phyloP scores from a whole-genome alignment of 345 rosid species.

The Ceriops tagal region DNA sequence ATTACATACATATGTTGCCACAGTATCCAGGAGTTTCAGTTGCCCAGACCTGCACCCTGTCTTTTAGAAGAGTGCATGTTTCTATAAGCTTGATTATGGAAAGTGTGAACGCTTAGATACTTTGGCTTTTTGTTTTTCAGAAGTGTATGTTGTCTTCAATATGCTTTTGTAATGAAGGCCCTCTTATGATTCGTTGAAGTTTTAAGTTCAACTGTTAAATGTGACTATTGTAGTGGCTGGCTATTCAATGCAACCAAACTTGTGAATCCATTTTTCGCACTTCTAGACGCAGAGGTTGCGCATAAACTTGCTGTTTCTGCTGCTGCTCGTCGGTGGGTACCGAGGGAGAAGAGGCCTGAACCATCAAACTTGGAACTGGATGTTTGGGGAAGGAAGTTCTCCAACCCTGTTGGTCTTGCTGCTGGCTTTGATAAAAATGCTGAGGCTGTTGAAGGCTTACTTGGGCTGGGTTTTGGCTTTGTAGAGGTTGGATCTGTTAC shows the following conservation, averaged over 20 bases:
- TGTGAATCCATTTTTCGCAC: slow-evolving; percentile 93
- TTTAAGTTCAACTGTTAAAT: neutral
- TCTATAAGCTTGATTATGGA: neutral
- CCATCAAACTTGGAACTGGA: slow-evolving; percentile 67
- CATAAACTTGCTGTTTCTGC: slow-evolving; percentile 87
- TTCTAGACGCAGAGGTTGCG: slow-evolving; percentile 88
- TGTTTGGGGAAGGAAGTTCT: slow-evolving; percentile 96
- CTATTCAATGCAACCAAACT: slow-evolving; percentile 84
- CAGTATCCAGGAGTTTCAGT: too few species aligned
- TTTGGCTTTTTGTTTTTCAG: neutral
- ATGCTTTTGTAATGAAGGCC: neutral
- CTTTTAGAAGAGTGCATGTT: too few species aligned
- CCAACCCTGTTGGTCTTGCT: slow-evolving; percentile 94
- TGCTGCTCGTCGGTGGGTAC: slow-evolving; percentile 96
- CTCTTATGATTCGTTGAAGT: neutral
- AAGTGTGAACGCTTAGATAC: neutral
- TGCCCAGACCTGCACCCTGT: too few species aligned
- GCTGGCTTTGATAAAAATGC: slow-evolving; percentile 99
- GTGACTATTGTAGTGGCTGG: slow-evolving; percentile 69
- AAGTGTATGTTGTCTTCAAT: neutral
- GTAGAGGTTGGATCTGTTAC: slow-evolving; percentile 98
- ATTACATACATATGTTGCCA: neutral
- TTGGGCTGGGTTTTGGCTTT: slow-evolving; percentile 90
- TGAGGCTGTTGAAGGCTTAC: slow-evolving; percentile 86
- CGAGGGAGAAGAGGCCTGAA: slow-evolving; percentile 93